These are phyloP conservation scores for Brassica hybrid DNA, from an alignment of 441 rosid species.

Conservation along the genomic window DNA sequence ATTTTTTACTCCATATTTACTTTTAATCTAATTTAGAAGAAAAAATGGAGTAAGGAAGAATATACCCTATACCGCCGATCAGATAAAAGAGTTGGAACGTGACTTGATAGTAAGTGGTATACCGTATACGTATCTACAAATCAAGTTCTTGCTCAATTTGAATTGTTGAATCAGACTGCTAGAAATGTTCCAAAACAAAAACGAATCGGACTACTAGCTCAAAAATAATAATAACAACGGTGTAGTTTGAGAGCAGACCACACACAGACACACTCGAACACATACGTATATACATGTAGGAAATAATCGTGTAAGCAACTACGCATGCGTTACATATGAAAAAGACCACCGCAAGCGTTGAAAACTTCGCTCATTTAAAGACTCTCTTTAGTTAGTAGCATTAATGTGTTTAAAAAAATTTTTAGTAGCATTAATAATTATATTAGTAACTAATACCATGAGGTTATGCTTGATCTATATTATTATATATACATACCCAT, in stretches of 20 bases:
- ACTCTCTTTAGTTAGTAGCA: neutral
- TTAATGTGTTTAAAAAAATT: too few relatives aligned
- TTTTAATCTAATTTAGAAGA: too few relatives aligned
- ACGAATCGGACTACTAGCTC: neutral
- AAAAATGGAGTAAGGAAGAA: too few relatives aligned
- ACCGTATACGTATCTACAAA: neutral
- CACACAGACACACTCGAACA: neutral
- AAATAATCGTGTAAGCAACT: constrained; percentile 22
- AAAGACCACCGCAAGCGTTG: constrained; percentile 28
- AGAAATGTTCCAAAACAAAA: neutral
- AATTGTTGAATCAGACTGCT: neutral
- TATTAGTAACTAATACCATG: neutral
- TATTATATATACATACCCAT: too few relatives aligned
- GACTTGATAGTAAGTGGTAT: neutral
- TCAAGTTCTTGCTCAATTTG: neutral
- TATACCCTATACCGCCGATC: neutral
- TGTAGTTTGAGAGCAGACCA: neutral
- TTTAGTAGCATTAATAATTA: neutral
- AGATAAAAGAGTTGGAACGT: constrained; percentile 2
- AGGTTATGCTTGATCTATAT: too few relatives aligned
- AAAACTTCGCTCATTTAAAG: constrained; percentile 14
- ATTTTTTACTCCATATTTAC: too few relatives aligned
- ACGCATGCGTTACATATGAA: constrained; percentile 33
- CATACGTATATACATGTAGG: constrained; percentile 7
- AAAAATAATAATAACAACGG: neutral